These are phyloP conservation scores for Eutreptiella sp. DNA, from an alignment of 208 protist species.

Conservation along the genomic window DNA sequence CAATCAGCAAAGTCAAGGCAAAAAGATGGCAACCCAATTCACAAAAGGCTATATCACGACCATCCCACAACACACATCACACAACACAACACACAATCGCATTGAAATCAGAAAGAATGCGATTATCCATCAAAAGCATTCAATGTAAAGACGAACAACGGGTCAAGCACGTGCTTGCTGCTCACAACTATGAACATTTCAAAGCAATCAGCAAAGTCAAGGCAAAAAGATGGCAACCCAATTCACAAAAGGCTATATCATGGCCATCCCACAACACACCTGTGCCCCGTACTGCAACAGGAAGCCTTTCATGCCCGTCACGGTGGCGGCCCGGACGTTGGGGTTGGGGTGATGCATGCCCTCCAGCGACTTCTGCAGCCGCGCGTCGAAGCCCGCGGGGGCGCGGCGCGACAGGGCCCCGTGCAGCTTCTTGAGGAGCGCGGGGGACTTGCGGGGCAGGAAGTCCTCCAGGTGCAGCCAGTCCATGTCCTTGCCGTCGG, in stretches of 20 bases:
- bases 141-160: too few relatives aligned
- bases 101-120: too few relatives aligned
- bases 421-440: not conserved
- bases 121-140: too few relatives aligned
- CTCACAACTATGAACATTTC: too few relatives aligned
- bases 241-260: not conserved
- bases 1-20: too few relatives aligned
- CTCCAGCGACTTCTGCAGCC: not conserved
- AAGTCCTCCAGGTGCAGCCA: not conserved
- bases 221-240: too few relatives aligned
- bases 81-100: too few relatives aligned
- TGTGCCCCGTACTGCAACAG: not conserved
- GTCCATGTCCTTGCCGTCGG: not conserved
- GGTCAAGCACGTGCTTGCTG: too few relatives aligned
- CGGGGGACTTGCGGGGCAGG: not conserved
- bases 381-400: not conserved
- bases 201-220: too few relatives aligned
- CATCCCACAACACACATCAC: slow-evolving; percentile 2
- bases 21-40: too few relatives aligned
- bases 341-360: not conserved
- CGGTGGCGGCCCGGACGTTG: not conserved
- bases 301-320: not conserved
- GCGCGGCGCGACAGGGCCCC: not conserved
- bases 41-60: not conserved
- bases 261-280: not conserved